These are phyloP conservation scores for Oryza coarctata DNA, from an alignment of 176 grass and related monocot species.

Conservation along the genomic window DNA sequence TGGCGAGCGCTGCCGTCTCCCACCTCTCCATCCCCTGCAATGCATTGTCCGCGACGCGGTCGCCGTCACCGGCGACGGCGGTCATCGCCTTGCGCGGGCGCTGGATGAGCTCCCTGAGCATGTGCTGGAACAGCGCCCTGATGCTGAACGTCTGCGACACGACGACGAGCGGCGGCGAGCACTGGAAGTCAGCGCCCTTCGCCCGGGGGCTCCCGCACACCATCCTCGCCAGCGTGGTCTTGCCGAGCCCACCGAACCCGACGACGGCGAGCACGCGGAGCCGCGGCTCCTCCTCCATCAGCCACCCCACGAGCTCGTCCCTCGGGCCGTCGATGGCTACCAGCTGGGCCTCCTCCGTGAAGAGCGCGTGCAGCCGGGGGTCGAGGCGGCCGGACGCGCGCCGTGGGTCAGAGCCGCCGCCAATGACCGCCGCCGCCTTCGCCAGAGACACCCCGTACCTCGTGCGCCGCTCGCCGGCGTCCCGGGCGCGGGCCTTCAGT, in stretches of 20 bases:
- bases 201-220: conserved; percentile 29
- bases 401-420: background rate
- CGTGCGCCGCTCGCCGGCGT: conserved; percentile 22
- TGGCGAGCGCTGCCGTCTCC: conserved; percentile 23
- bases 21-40: conserved; percentile 31
- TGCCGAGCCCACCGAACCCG: conserved; percentile 34
- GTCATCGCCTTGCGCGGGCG: background rate
- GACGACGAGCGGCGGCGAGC: conserved; percentile 32
- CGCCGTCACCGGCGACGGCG: background rate
- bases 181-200: conserved; percentile 27
- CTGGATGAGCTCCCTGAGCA: conserved; percentile 37
- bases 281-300: conserved; percentile 24
- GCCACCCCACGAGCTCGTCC: conserved; percentile 21
- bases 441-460: conserved; percentile 6
- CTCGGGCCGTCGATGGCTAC: conserved; percentile 38
- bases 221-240: conserved; percentile 38
- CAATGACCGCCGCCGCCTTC: background rate
- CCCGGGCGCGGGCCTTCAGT: conserved; percentile 14
- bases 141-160: conserved; percentile 34
- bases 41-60: background rate
- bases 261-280: conserved; percentile 36
- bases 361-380: conserved; percentile 27
- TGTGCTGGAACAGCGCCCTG: conserved; percentile 28
- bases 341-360: conserved; percentile 40
- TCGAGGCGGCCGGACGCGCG: conserved; percentile 4